Evolutionary conservation across 2,329 filamentous ascomycete species (phyloP), one percentile per base, ranked within the genome.

Genomic region (Fusarium fujikuroi): DNA sequence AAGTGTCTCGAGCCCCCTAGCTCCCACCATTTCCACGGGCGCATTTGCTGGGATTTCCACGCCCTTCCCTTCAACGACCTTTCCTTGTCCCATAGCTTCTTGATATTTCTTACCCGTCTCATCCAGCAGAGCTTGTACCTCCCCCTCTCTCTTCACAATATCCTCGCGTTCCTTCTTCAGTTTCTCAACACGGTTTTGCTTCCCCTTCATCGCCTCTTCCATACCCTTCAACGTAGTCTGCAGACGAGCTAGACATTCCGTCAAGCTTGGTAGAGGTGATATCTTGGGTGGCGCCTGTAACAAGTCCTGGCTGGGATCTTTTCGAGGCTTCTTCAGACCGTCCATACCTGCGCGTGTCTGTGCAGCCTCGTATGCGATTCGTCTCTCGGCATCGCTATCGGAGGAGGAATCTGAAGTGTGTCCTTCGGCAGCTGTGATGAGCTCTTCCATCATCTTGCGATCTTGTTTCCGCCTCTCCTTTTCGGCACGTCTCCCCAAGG

Each of bases 341-440:
- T 95, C 95, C 84, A 96, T 92, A n/a, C 94, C 95, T 7, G 93
- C 93, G 25, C 92, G 89, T 14, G 93, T 95, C 83, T 98, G 95
- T 9, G 93, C 92, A 16, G 91, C 90, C 81, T 97, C 95, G 82
- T 97, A 98, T 1, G 94, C 95, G 5, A 92, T 93, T 64, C 91
- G 91, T 21, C 92, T 88, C 79, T 92, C 91, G 0, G 90, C 90
- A 49, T 92, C 90, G 28, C 90, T 91, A 61, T 95, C 93, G n/a
- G 89, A 89, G 3, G 88, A 90, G 11, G 87, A 90, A 12, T 90
- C 90, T 5, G 88, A 89, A 14, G 88, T 87, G 40, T 85, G 85
- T 2, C 88, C 91, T 80, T 97, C 93, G 6, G 95, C 95, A 53
- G 92, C 90, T 8, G 92, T 87, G 77, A 98, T 98, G 73, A 97